A percentile compares a stretch with the other conserved stretches of the same genome.
Conservation (phyloP, 1,139 yeast species). For the Candida anutae region DNA sequence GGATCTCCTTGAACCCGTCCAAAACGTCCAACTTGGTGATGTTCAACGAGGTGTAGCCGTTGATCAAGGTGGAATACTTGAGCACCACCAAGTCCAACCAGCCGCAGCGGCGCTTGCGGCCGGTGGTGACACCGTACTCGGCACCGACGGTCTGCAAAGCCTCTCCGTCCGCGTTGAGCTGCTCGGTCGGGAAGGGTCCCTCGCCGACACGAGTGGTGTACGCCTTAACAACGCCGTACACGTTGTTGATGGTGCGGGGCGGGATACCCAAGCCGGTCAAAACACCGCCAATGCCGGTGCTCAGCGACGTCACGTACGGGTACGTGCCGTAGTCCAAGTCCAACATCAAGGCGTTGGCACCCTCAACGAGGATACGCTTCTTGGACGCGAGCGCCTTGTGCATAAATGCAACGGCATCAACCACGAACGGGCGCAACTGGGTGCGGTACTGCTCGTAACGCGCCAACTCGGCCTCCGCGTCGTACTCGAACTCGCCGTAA, state of each 20-base stretch:
- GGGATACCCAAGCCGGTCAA: constrained; percentile 95
- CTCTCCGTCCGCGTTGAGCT: constrained; percentile 80
- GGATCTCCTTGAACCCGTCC: constrained; percentile 79
- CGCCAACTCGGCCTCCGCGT: constrained; percentile 69
- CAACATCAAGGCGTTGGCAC: constrained; percentile 97
- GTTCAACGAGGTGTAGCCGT: constrained; percentile 91
- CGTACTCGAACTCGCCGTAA: constrained; percentile 90
- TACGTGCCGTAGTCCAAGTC: constrained; percentile 98
- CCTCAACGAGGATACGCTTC: constrained; percentile 89
- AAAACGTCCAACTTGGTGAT: constrained; percentile 93
- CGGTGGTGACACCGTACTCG: constrained; percentile 96
- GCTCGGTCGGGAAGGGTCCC: constrained; percentile 99
- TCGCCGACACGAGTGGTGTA: constrained; percentile 99
- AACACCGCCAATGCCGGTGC: constrained; percentile 97
- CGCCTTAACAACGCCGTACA: constrained; percentile 96
- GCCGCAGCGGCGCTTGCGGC: constrained; percentile 99
- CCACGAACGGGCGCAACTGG: constrained; percentile 78
- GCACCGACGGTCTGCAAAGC: constrained; percentile 87
- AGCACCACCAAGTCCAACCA: constrained; percentile 97
- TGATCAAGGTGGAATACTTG: constrained; percentile 82
- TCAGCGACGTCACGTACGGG: constrained; percentile 93
- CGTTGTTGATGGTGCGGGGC: constrained; percentile 68
- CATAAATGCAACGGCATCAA: constrained; percentile 86
- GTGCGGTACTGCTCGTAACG: constrained; percentile 72
- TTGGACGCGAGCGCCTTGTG: constrained; percentile 71